Conservation (phyloP, 2,329 filamentous ascomycete genomes). For the Pezicula carpinea region DNA sequence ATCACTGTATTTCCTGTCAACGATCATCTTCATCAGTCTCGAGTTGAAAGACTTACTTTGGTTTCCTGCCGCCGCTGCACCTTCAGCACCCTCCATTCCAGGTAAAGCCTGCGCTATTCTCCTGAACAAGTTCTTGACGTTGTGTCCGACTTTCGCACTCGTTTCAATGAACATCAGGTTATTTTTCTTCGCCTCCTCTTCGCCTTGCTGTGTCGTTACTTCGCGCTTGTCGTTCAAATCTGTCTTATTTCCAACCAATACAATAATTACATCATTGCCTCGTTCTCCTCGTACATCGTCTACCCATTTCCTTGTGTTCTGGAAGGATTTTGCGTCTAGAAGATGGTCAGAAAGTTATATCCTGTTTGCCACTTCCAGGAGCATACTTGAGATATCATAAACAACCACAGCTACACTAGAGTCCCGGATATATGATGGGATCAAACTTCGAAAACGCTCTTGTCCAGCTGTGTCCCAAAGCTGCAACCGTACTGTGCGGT, state of each 20-base stretch:
- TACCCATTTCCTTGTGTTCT: conserved; percentile 99
- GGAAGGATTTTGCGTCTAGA: conserved; percentile 86
- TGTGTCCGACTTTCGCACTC: conserved; percentile 94
- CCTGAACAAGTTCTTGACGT: conserved; percentile 96
- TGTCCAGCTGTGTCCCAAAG: conserved; percentile 98
- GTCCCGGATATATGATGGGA: conserved; percentile 98
- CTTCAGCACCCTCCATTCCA: conserved; percentile 91
- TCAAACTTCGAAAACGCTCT: conserved; percentile 93
- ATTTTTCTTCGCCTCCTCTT: conserved; percentile 97
- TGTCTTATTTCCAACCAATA: conserved; percentile 98
- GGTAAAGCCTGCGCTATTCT: conserved; percentile 96
- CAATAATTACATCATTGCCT: conserved; percentile 98
- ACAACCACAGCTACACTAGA: conserved; percentile 97
- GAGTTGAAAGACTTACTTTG: conserved; percentile 65
- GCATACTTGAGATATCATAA: conserved; percentile 89
- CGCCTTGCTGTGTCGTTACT: conserved; percentile 91
- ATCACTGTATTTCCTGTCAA: conserved; percentile 62
- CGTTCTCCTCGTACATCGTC: conserved; percentile 95
- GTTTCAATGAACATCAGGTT: conserved; percentile 99
- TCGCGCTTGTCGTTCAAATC: conserved; percentile 98
- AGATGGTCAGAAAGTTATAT: conserved; percentile 16
- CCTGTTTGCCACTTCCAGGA: too few relatives aligned
- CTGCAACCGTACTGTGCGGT: conserved; percentile 93
- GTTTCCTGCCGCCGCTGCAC: conserved; percentile 64
- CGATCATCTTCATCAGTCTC: conserved; percentile 1